Percentiles rank a stretch among this genome's conserved stretches.
Conservation (phyloP, 768 basidiomycete species). For the Obba rivulosa region DNA sequence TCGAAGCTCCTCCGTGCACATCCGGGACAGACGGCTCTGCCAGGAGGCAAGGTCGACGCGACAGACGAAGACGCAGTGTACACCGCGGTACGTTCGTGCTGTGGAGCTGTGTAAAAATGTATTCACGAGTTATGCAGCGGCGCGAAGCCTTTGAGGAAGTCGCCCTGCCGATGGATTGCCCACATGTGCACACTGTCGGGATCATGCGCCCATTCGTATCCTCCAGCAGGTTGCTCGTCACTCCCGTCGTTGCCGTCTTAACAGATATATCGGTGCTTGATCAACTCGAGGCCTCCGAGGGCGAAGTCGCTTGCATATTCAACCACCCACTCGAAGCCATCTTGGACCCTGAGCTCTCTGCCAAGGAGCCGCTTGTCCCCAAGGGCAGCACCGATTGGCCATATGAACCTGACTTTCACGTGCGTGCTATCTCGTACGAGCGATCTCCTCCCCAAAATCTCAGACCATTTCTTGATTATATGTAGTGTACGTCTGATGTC, state of each 20-base stretch:
- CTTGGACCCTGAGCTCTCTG: conserved; percentile 51
- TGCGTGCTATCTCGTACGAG: conserved; percentile 40
- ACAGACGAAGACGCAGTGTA: conserved; percentile 54
- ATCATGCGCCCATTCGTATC: conserved; percentile 65
- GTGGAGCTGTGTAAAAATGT: not conserved
- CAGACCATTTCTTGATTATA: not conserved
- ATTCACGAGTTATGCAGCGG: conserved; percentile 38
- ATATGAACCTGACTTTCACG: conserved; percentile 68
- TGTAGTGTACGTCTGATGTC: conserved; percentile 53
- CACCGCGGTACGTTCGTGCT: conserved; percentile 61
- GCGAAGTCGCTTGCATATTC: conserved; percentile 79
- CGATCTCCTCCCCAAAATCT: not conserved
- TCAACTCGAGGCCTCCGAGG: conserved; percentile 47
- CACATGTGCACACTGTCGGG: conserved; percentile 55
- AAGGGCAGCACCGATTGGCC: conserved; percentile 73
- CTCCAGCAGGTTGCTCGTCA: conserved; percentile 63
- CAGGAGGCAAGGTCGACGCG: conserved; percentile 75
- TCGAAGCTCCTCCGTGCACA: conserved; percentile 71
- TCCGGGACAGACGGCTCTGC: conserved; percentile 78
- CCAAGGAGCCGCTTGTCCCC: conserved; percentile 43
- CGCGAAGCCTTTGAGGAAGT: conserved; percentile 89
- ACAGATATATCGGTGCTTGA: conserved; percentile 48
- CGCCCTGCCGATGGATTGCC: conserved; percentile 51
- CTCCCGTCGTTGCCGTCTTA: conserved; percentile 72
- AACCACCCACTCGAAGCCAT: conserved; percentile 72